Evolutionary conservation across 441 rosid species (phyloP).

Genomic region (Melianthus villosus): DNA sequence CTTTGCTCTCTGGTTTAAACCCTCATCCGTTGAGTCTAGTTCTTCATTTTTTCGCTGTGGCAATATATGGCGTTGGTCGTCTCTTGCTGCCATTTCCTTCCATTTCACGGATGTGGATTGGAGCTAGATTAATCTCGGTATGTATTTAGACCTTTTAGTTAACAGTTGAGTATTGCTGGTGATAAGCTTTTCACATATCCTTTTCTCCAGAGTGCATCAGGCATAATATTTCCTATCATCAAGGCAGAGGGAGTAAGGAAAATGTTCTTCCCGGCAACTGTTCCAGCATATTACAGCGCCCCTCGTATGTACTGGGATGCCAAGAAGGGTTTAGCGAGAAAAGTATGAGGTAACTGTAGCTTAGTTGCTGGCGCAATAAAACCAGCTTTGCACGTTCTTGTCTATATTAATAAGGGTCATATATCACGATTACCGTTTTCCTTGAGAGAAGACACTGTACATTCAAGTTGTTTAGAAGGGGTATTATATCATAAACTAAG

Average conservation of each 20-base stretch:
- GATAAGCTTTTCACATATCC: background rate
- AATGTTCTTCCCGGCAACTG: constrained; percentile 16
- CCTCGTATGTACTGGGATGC: constrained; percentile 6
- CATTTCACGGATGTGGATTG: constrained; percentile 11
- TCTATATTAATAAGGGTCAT: too few species aligned
- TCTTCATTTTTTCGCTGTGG: constrained; percentile 14
- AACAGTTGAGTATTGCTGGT: background rate
- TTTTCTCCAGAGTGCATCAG: constrained; percentile 9
- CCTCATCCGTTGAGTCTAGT: constrained; percentile 11
- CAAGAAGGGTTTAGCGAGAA: too few species aligned
- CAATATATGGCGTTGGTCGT: constrained; percentile 12
- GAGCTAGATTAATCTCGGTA: constrained; percentile 12
- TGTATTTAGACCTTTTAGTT: background rate
- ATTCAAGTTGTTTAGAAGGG: too few species aligned
- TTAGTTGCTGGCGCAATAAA: too few species aligned
- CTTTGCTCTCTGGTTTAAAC: constrained; percentile 16
- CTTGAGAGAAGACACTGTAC: too few species aligned
- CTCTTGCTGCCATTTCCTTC: constrained; percentile 13
- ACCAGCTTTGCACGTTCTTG: too few species aligned
- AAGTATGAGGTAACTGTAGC: too few species aligned
- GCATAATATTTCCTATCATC: constrained; percentile 14
- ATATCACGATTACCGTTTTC: too few species aligned
- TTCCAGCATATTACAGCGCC: constrained; percentile 14
- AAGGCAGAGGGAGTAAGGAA: constrained; percentile 16
- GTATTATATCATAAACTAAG: too few species aligned